These are phyloP conservation scores for Talaromyces sp. DNA, from an alignment of 2,329 filamentous ascomycete genomes.

Conservation along the genomic window DNA sequence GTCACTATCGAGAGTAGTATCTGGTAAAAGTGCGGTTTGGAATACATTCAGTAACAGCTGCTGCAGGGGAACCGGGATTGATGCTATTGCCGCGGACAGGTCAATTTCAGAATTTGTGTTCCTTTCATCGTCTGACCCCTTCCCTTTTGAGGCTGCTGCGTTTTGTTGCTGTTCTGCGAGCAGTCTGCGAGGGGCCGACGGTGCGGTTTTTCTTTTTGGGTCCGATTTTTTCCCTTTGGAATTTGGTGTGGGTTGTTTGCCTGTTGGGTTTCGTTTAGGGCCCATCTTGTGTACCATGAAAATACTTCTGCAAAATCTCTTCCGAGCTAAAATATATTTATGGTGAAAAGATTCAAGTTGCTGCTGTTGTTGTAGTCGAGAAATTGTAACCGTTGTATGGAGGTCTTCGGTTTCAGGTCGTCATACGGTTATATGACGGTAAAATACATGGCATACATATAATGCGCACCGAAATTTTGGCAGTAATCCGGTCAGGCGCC, in stretches of 20 bases:
- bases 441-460: neutral
- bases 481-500: neutral
- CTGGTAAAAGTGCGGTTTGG: constrained; percentile 53
- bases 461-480: neutral
- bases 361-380: neutral
- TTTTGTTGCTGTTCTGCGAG: neutral
- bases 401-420: neutral
- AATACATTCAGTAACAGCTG: constrained; percentile 72
- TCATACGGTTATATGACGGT: neutral
- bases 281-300: neutral
- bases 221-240: neutral
- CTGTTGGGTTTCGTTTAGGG: neutral
- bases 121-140: neutral
- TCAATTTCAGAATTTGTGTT: constrained; percentile 15
- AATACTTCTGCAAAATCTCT: neutral
- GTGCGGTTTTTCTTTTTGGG: neutral
- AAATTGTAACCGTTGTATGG: neutral
- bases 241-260: neutral
- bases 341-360: neutral
- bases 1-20: constrained; percentile 10
- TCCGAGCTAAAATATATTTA: neutral
- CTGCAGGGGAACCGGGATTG: constrained; percentile 52
- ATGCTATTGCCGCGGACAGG: constrained; percentile 17
- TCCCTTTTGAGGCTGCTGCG: neutral
- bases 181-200: neutral